phyloP scores from a whole-genome alignment of 495 filamentous ascomycete genomes.

The Pyronema domesticum region DNA sequence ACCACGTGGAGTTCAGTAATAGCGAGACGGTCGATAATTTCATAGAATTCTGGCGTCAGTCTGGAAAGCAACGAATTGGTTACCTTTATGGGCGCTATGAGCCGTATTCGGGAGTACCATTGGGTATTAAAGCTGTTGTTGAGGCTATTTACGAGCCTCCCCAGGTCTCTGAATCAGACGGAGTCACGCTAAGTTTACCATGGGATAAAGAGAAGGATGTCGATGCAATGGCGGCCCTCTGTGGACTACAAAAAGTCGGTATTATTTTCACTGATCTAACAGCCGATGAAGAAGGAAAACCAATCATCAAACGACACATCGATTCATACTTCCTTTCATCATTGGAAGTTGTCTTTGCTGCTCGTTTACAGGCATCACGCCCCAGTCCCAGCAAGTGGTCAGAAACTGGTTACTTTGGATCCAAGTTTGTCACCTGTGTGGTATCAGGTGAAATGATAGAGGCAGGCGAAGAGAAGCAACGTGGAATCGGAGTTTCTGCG shows the following conservation, averaged over 20 bases:
- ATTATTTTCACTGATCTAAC: constrained; percentile 91
- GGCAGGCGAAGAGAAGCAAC: constrained; percentile 31
- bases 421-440: constrained; percentile 92
- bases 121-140: constrained; percentile 90
- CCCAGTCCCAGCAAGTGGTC: constrained; percentile 95
- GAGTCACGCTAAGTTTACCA: constrained; percentile 55
- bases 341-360: constrained; percentile 75
- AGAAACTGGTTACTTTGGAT: constrained; percentile 82
- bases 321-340: constrained; percentile 92
- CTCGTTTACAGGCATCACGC: constrained; percentile 67
- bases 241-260: constrained; percentile 76
- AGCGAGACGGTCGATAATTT: constrained; percentile 67
- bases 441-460: constrained; percentile 62
- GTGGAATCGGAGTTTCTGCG: constrained; percentile 63
- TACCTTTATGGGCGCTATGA: constrained; percentile 83
- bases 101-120: constrained; percentile 80
- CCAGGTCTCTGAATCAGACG: constrained; percentile 78
- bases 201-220: constrained; percentile 80
- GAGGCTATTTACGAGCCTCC: constrained; percentile 97
- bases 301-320: constrained; percentile 78
- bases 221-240: constrained; percentile 62
- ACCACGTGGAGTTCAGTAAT: constrained; percentile 90
- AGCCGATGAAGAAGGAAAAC: constrained; percentile 62
- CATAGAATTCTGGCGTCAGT: constrained; percentile 77
- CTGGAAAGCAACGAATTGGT: constrained; percentile 60